A percentile compares a stretch with the other conserved stretches of the same genome.
These are phyloP conservation scores for Tetrapisispora iriomotensis DNA, from an alignment of 805 yeast genomes.

Conservation along the genomic window DNA sequence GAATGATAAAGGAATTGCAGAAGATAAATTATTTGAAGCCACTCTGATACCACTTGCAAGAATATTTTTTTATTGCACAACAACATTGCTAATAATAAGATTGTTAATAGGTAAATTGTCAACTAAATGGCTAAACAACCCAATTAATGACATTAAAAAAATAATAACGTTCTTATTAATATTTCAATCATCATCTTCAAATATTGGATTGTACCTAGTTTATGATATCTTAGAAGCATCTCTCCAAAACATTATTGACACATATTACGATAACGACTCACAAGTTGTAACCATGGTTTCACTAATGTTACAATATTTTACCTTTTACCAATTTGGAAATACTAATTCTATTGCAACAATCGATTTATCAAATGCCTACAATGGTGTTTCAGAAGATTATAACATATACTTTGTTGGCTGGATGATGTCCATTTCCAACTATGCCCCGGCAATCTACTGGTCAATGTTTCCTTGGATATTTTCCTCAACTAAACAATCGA, in stretches of 20 bases:
- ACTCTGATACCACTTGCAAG: slow-evolving; percentile 30
- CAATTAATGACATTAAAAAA: slow-evolving; percentile 9
- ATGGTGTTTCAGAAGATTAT: slow-evolving; percentile 63
- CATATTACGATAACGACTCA: slow-evolving; percentile 6
- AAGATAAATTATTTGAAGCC: slow-evolving; percentile 17
- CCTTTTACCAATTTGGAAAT: slow-evolving; percentile 82
- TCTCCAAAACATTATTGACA: slow-evolving; percentile 5
- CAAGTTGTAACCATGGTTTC: slow-evolving; percentile 11
- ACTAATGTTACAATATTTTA: slow-evolving; percentile 56
- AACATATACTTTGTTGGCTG: slow-evolving; percentile 63
- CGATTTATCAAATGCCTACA: slow-evolving; percentile 85
- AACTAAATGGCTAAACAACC: slow-evolving; percentile 3
- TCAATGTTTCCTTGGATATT: slow-evolving; percentile 30
- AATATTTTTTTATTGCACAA: slow-evolving; percentile 28
- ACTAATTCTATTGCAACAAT: slow-evolving; percentile 89
- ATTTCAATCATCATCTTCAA: slow-evolving; percentile 40
- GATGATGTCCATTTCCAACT: slow-evolving; percentile 74
- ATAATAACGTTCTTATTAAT: slow-evolving; percentile 34
- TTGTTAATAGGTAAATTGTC: slow-evolving; percentile 11
- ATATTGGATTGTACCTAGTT: slow-evolving; percentile 40
- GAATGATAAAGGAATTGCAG: slow-evolving; percentile 15
- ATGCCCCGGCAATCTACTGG: slow-evolving; percentile 83
- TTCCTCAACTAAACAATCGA: slow-evolving; percentile 10
- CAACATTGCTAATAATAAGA: slow-evolving; percentile 28
- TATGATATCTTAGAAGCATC: slow-evolving; percentile 23